Evolutionary conservation across 2,329 filamentous ascomycete species (phyloP), one percentile per base, ranked within the genome.

Genomic region (Exophiala spinifera): DNA sequence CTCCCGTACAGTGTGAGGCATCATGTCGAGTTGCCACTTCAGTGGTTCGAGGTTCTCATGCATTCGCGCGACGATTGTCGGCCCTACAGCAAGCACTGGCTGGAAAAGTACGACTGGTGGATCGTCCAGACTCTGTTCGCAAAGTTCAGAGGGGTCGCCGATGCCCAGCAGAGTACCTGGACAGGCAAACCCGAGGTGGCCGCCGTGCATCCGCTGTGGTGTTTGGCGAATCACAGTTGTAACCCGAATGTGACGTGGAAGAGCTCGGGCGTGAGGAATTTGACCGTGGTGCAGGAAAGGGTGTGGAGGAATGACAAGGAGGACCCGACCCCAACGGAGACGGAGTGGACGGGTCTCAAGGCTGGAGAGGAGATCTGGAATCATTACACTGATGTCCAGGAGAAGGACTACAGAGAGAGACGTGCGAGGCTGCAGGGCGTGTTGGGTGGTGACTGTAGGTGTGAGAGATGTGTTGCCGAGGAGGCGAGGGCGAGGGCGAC

Each of bases 171-270:
- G 62, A 90, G 83, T 58, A 80, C 79, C 0, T 81, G 82, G 63
- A 88, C 92, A 59, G 89, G 91, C 2, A 83, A 89, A 8, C 92
- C 94, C 0, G 94, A 97, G 65, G 87, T 96, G 3, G 90, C 89
- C 23, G 92, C 92, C 23, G 91, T 97, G 23, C 91, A 97, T 72
- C 91, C 92, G 1, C 84, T 95, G 63, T 99, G 94, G 91, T 97
- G 91, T 72, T 78, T 97, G 25, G 91, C 92, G 23, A 99, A 99
- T 66, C 94, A 99, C 69, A 90, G 91, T 69, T 99, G 94, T 72
- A 85, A 96, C 67, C 94, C 94, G 7, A 96, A 96, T 69, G 91
- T 97, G 36, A 82, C 82, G 3, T 99, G 94, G 94, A 89, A 95
- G 66, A 96, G 57, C 15, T 61, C 91, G 1, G 63, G 61, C 1